These are phyloP conservation scores for Glycine soja DNA, from an alignment of 306 rosid species.

Conservation along the genomic window DNA sequence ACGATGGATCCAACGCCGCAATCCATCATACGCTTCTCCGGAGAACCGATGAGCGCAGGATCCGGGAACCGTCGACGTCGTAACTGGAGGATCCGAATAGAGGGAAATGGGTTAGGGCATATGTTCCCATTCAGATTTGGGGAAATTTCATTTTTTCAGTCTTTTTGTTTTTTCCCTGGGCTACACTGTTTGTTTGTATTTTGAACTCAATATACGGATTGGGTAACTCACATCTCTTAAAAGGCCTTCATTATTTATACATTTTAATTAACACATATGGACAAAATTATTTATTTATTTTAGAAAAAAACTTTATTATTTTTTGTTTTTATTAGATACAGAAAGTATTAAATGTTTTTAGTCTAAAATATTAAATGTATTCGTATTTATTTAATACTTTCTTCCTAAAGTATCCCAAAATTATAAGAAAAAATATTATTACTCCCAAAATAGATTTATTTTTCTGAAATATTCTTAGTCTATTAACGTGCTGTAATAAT, in stretches of 20 bases:
- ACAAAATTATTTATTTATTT: neutral
- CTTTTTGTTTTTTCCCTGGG: too few species aligned
- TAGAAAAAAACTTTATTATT: neutral
- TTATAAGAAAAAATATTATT: neutral
- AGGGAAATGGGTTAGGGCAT: slow-evolving; percentile 50
- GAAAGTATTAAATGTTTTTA: neutral
- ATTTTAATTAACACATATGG: neutral
- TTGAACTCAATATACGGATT: neutral
- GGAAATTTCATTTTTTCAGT: slow-evolving; percentile 45
- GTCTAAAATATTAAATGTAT: neutral
- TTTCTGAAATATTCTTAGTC: too few species aligned
- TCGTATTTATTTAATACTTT: neutral
- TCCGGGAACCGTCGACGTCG: slow-evolving; percentile 53
- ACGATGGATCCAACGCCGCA: slow-evolving; percentile 58
- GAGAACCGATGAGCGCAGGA: slow-evolving; percentile 42
- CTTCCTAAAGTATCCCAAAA: neutral
- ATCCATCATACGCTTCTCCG: slow-evolving; percentile 46
- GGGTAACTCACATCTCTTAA: neutral
- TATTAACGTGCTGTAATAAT: too few species aligned
- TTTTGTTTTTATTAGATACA: neutral
- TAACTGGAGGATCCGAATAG: slow-evolving; percentile 43
- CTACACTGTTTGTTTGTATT: neutral
- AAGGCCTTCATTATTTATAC: neutral
- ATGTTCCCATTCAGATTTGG: slow-evolving; percentile 53
- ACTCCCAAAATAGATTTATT: too few species aligned